Evolutionary conservation across 2,329 filamentous ascomycete genomes (phyloP).

Genomic region (Fusarium solani-melongenae): DNA sequence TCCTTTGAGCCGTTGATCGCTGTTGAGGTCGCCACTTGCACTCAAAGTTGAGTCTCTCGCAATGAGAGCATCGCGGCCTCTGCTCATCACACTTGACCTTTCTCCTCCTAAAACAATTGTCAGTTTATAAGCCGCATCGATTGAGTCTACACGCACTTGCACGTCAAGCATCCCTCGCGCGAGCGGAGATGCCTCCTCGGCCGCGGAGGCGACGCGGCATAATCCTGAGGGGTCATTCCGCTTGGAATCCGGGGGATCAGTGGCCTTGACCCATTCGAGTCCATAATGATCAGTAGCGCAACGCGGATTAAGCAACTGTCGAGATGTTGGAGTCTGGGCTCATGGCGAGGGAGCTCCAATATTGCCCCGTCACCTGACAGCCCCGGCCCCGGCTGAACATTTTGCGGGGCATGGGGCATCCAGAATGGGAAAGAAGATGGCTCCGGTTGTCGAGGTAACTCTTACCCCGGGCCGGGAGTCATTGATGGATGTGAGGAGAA

Average conservation of each 20-base stretch:
- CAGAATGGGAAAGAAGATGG: neutral
- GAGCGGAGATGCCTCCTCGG: constrained; percentile 41
- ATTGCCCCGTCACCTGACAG: constrained; percentile 26
- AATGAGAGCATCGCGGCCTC: constrained; percentile 61
- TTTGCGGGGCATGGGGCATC: constrained; percentile 34
- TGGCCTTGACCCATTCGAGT: constrained; percentile 28
- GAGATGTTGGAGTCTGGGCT: neutral
- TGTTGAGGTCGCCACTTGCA: constrained; percentile 60
- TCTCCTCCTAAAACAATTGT: constrained; percentile 49
- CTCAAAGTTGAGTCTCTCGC: constrained; percentile 62
- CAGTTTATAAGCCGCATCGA: neutral
- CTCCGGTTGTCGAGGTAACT: neutral
- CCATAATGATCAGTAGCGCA: constrained; percentile 4
- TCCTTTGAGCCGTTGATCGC: constrained; percentile 36
- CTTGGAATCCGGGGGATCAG: constrained; percentile 31
- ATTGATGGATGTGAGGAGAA: neutral
- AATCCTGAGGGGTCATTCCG: constrained; percentile 14
- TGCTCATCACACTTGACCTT: constrained; percentile 65
- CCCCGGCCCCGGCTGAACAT: neutral
- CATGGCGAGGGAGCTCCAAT: neutral
- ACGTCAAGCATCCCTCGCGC: constrained; percentile 54
- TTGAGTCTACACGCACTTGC: constrained; percentile 49
- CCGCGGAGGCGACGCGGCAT: constrained; percentile 18
- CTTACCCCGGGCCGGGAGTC: neutral
- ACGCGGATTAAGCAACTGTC: neutral